These are phyloP conservation scores for Cyclotella kingstonii DNA, from an alignment of 108 stramenopile genomes.

Conservation along the genomic window DNA sequence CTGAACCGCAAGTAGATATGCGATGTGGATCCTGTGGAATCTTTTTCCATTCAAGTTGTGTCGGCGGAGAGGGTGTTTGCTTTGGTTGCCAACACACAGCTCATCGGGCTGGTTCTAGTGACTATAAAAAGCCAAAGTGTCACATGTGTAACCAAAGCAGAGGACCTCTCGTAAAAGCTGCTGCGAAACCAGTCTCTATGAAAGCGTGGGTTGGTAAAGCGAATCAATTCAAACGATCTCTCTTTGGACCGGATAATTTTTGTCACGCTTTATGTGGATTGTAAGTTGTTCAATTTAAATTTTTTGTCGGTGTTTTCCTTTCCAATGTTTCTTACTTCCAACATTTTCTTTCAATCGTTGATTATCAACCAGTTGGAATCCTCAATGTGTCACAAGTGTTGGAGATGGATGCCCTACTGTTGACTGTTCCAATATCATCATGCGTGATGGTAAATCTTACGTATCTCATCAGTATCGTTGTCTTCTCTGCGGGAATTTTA, in stretches of 20 bases:
- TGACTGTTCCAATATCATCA: slow-evolving; percentile 62
- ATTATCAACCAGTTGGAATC: slow-evolving; percentile 54
- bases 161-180: slow-evolving; percentile 50
- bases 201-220: slow-evolving; percentile 51
- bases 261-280: slow-evolving; percentile 68
- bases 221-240: slow-evolving; percentile 46
- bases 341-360: slow-evolving; percentile 7
- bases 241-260: slow-evolving; percentile 59
- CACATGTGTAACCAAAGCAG: slow-evolving; percentile 60
- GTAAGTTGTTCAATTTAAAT: slow-evolving; percentile 55
- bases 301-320: slow-evolving; percentile 1
- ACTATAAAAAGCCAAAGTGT: slow-evolving; percentile 55
- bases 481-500: slow-evolving; percentile 59
- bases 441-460: slow-evolving; percentile 62
- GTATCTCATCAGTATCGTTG: slow-evolving; percentile 50
- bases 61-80: slow-evolving; percentile 40
- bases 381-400: slow-evolving; percentile 13
- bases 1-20: slow-evolving; percentile 27
- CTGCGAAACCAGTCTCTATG: slow-evolving; percentile 52
- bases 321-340: background rate
- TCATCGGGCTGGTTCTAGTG: slow-evolving; percentile 28
- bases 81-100: slow-evolving; percentile 44
- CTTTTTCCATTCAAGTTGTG: slow-evolving; percentile 59
- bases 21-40: slow-evolving; percentile 56
- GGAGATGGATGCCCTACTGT: slow-evolving; percentile 12